Percentiles rank a stretch among this genome's conserved stretches.
phyloP scores from a whole-genome alignment of 371 early-diverging fungal genomes.

The Mortierella sp. region DNA sequence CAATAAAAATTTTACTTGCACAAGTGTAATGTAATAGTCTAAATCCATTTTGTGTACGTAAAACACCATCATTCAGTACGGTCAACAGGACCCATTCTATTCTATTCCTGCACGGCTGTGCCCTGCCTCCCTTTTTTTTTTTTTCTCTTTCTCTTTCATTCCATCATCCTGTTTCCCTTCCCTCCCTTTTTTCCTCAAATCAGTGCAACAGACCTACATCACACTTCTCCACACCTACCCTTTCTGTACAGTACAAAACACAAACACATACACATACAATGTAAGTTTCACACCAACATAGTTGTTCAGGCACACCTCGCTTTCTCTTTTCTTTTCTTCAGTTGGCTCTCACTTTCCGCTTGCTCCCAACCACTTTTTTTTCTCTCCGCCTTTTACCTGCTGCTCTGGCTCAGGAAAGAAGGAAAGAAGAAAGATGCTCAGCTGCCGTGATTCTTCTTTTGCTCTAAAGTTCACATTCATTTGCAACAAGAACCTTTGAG shows the following conservation, averaged over 20 bases:
- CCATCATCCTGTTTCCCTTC: neutral
- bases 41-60: neutral
- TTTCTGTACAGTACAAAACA: neutral
- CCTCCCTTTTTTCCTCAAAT: neutral
- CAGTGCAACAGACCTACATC: neutral
- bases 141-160: neutral
- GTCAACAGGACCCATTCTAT: neutral
- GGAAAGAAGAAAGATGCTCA: no score
- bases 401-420: no score
- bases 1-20: neutral
- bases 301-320: neutral
- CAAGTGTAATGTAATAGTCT: neutral
- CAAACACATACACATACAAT: slow-evolving; percentile 4
- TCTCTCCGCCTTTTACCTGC: no score
- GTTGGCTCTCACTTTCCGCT: slow-evolving; percentile 3
- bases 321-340: neutral
- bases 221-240: neutral
- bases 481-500: no score
- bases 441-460: no score
- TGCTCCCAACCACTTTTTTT: no score
- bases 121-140: slow-evolving; percentile 1
- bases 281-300: slow-evolving; percentile 4
- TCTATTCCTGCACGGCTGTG: neutral
- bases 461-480: no score
- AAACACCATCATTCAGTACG: neutral